phyloP scores from a whole-genome alignment of 495 filamentous ascomycete species.

The Aspergillus haitiensis region DNA sequence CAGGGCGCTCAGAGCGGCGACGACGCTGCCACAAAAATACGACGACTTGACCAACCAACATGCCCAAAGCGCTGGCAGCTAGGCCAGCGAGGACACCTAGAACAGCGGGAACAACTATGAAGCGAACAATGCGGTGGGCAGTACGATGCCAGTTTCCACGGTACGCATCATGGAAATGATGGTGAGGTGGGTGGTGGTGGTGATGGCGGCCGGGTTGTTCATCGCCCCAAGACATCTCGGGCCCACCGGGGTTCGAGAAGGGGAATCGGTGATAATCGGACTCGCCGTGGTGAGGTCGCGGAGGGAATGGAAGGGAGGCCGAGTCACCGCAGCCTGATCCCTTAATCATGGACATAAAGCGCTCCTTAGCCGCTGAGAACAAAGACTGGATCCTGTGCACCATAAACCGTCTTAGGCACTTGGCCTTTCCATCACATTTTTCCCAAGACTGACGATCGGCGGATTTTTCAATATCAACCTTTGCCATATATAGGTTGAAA shows the following conservation, averaged over 20 bases:
- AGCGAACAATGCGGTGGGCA: conserved; percentile 48
- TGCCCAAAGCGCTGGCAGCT: conserved; percentile 52
- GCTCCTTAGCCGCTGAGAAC: conserved; percentile 41
- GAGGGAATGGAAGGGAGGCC: conserved; percentile 1
- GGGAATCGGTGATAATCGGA: conserved; percentile 20
- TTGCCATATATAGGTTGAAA: conserved; percentile 41
- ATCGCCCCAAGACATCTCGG: conserved; percentile 8
- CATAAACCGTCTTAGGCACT: conserved; percentile 43
- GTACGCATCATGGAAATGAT: conserved; percentile 32
- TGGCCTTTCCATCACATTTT: conserved; percentile 42
- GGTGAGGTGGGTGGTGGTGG: conserved; percentile 33
- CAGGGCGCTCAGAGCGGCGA: conserved; percentile 34
- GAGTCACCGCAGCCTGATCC: conserved; percentile 30
- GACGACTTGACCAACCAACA: conserved; percentile 52
- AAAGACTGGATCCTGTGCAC: conserved; percentile 41
- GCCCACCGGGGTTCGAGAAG: conserved; percentile 14
- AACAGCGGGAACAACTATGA: conserved; percentile 48
- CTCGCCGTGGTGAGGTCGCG: conserved; percentile 14
- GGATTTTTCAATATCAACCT: conserved; percentile 40
- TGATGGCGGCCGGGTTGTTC: conserved; percentile 32
- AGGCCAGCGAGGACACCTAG: conserved; percentile 52
- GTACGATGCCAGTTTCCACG: conserved; percentile 44
- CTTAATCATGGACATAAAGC: conserved; percentile 37
- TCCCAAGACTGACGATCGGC: conserved; percentile 40
- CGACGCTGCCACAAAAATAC: conserved; percentile 53